Percentiles rank a stretch among this genome's conserved stretches.
Conservation (phyloP, 2,329 filamentous ascomycete species). For the Stagonosporopsis tanaceti region DNA sequence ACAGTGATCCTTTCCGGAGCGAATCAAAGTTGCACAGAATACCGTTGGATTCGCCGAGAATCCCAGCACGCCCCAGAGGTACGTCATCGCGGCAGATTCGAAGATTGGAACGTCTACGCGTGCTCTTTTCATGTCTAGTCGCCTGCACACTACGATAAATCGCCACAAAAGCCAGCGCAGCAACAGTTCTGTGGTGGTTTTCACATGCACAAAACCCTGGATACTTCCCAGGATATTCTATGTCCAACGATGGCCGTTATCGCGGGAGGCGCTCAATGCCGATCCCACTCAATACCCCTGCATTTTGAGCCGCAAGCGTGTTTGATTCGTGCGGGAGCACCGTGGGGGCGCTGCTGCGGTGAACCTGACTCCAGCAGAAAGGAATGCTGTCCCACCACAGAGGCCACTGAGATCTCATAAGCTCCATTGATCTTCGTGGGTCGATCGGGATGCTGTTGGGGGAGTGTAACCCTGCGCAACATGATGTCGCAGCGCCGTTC, state of each 20-base stretch:
- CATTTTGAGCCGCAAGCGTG: conserved; percentile 13
- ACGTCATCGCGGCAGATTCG: conserved; percentile 14
- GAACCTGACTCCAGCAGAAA: conserved; percentile 8
- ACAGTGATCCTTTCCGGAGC: conserved; percentile 8
- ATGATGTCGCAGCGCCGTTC: conserved; percentile 2
- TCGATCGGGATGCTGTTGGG: conserved; percentile 3
- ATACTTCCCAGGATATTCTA: not conserved
- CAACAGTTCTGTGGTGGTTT: not conserved
- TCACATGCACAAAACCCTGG: conserved; percentile 7
- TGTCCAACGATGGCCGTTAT: conserved; percentile 10
- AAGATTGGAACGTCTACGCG: conserved; percentile 2
- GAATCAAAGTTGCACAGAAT: conserved; percentile 15
- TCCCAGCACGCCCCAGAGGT: not conserved
- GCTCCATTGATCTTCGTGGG: conserved; percentile 6
- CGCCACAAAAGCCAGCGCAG: not conserved
- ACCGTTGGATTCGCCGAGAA: conserved; percentile 12
- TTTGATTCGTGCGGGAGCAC: conserved; percentile 11
- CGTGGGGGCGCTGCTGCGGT: conserved; percentile 2
- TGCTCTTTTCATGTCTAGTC: not conserved
- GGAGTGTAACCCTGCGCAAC: conserved; percentile 3
- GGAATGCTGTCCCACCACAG: conserved; percentile 7
- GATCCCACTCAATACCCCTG: conserved; percentile 20
- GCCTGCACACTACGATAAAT: not conserved
- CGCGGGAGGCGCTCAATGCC: conserved; percentile 10
- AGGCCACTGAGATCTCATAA: conserved; percentile 11